phyloP scores from a whole-genome alignment of 441 rosid species.

The Arabidopsis hybrid region DNA sequence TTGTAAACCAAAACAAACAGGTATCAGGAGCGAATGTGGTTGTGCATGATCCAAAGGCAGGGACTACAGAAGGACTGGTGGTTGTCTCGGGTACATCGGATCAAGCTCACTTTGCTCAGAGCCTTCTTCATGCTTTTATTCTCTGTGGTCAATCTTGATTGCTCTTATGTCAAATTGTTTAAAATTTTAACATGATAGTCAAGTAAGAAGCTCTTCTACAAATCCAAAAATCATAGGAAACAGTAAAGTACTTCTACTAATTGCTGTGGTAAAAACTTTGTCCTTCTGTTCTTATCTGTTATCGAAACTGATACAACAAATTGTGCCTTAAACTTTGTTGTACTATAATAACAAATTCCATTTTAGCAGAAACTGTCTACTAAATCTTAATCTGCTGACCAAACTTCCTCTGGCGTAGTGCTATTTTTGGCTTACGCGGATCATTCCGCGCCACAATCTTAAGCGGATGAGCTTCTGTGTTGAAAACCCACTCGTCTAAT shows the following conservation, averaged over 20 bases:
- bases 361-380: constrained; percentile 30
- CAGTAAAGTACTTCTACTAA: constrained; percentile 22
- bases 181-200: neutral
- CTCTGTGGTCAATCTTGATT: constrained; percentile 56
- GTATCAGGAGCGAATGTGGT: constrained; percentile 71
- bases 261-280: constrained; percentile 31
- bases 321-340: constrained; percentile 35
- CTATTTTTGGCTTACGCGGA: constrained; percentile 24
- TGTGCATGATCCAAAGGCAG: constrained; percentile 68
- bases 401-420: constrained; percentile 38
- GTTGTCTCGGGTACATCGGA: constrained; percentile 66
- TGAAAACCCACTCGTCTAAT: constrained; percentile 95
- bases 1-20: constrained; percentile 45
- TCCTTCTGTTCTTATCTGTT: constrained; percentile 18
- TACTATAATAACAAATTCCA: constrained; percentile 31
- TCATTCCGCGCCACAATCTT: constrained; percentile 65
- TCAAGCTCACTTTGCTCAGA: constrained; percentile 73
- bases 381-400: constrained; percentile 34
- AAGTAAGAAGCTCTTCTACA: constrained; percentile 18
- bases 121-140: constrained; percentile 76
- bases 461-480: constrained; percentile 96
- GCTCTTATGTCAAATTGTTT: constrained; percentile 2
- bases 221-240: constrained; percentile 16
- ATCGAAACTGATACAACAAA: constrained; percentile 29
- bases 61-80: constrained; percentile 63